Evolutionary conservation across 345 rosid genomes (phyloP).

Genomic region (Kernera saxatilis): DNA sequence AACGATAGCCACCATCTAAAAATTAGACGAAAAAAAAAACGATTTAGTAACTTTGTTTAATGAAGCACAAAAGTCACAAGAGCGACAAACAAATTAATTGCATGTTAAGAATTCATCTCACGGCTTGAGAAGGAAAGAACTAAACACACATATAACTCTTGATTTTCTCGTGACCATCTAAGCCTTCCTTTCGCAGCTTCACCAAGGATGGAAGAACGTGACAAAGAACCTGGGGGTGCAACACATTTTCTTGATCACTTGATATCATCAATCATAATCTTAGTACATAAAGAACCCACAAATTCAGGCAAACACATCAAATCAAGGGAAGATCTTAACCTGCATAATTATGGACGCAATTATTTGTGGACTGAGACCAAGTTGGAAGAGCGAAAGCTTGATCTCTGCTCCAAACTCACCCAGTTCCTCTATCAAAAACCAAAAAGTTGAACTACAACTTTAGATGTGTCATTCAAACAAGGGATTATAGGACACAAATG

Average conservation of each 20-base stretch:
- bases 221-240: slow-evolving; percentile 70
- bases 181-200: slow-evolving; percentile 94
- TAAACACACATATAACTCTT: slow-evolving; percentile 99
- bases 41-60: slow-evolving; percentile 1
- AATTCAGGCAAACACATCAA: not conserved
- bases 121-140: slow-evolving; percentile 57
- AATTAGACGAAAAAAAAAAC: not conserved
- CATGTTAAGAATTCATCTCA: slow-evolving; percentile 50
- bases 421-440: slow-evolving; percentile 59
- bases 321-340: slow-evolving; percentile 38
- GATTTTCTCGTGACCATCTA: slow-evolving; percentile 94
- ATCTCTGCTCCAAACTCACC: slow-evolving; percentile 76
- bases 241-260: not conserved
- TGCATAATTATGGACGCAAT: slow-evolving; percentile 87
- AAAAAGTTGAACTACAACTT: slow-evolving; percentile 4
- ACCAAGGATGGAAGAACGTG: slow-evolving; percentile 85
- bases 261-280: not conserved
- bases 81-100: slow-evolving; percentile 9
- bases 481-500: not conserved
- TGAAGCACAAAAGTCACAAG: slow-evolving; percentile 5
- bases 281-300: not conserved
- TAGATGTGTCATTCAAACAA: not conserved
- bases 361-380: slow-evolving; percentile 93
- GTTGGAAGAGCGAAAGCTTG: slow-evolving; percentile 90
- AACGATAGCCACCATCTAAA: slow-evolving; percentile 97